Conservation (phyloP, 1,139 yeast genomes). For the Scheffersomyces segobiensis region DNA sequence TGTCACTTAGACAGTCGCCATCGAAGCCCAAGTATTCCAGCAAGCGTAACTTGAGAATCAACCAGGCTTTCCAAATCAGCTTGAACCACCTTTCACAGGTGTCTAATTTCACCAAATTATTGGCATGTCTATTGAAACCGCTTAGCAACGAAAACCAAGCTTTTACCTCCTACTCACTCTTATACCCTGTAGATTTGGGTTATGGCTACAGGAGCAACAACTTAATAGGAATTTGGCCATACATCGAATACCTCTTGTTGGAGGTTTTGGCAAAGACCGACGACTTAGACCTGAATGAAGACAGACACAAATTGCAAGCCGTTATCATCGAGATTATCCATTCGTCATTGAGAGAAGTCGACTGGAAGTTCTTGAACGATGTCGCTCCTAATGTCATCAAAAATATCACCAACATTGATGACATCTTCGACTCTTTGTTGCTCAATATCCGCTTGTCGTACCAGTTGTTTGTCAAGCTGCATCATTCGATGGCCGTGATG, state of each 20-base stretch:
- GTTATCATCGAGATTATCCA: conserved; percentile 54
- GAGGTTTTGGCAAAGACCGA: conserved; percentile 58
- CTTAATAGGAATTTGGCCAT: conserved; percentile 74
- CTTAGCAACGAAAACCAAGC: conserved; percentile 23
- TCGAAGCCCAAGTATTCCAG: conserved; percentile 20
- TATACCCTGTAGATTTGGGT: conserved; percentile 70
- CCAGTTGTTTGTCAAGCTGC: conserved; percentile 47
- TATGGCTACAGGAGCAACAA: conserved; percentile 49
- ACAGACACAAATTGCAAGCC: conserved; percentile 50
- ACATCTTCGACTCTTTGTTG: conserved; percentile 38
- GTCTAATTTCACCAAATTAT: conserved; percentile 58
- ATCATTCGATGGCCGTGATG: conserved; percentile 69
- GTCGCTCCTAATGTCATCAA: conserved; percentile 28
- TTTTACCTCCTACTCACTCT: conserved; percentile 41
- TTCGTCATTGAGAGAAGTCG: conserved; percentile 58
- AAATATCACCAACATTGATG: conserved; percentile 34
- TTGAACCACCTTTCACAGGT: conserved; percentile 53
- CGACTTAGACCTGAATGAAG: conserved; percentile 31
- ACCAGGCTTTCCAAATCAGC: conserved; percentile 33
- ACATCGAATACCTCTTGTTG: conserved; percentile 67
- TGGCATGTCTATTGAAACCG: conserved; percentile 37
- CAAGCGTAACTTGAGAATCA: conserved; percentile 31
- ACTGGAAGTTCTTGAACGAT: conserved; percentile 59
- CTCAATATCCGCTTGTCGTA: conserved; percentile 27
- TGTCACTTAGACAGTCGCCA: conserved; percentile 8